A percentile compares a stretch with the other conserved stretches of the same genome.
phyloP scores from a whole-genome alignment of 441 rosid species.

The Daphne laureola region DNA sequence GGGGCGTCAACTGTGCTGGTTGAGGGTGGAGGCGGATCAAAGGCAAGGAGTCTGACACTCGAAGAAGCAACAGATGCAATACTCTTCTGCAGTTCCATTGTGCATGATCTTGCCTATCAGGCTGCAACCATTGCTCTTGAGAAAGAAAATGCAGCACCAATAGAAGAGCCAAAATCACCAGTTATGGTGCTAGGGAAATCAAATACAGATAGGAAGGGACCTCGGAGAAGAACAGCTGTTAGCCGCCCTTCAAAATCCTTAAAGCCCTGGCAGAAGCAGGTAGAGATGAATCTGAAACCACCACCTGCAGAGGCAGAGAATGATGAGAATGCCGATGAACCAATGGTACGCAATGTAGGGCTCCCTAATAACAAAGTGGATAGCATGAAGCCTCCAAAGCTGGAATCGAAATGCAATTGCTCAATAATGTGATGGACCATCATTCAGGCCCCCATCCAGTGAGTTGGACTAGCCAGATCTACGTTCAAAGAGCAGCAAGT shows the following conservation, averaged over 20 bases:
- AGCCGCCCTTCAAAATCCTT: conserved; percentile 45
- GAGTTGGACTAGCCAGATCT: conserved; percentile 11
- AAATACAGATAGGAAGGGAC: conserved; percentile 40
- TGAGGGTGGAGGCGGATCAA: conserved; percentile 50
- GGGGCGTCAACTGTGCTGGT: conserved; percentile 71
- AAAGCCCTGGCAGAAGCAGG: conserved; percentile 48
- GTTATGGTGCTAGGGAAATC: conserved; percentile 71
- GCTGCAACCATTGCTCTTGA: conserved; percentile 79
- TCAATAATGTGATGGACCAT: conserved; percentile 68
- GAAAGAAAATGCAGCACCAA: conserved; percentile 39
- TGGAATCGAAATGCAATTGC: conserved; percentile 97
- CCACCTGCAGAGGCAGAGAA: conserved; percentile 41
- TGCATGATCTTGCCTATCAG: conserved; percentile 77
- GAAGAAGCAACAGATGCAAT: conserved; percentile 95
- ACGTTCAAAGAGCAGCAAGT: conserved; percentile 15
- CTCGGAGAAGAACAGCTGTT: conserved; percentile 38
- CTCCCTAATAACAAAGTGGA: conserved; percentile 46
- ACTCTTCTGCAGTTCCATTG: conserved; percentile 93
- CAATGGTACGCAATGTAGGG: conserved; percentile 48
- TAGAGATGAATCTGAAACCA: conserved; percentile 39
- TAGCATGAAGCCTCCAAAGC: conserved; percentile 68
- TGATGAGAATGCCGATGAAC: conserved; percentile 67
- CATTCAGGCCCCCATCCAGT: conserved; percentile 11
- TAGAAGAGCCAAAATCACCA: conserved; percentile 56
- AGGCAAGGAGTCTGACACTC: conserved; percentile 79